A percentile compares a stretch with the other conserved stretches of the same genome.
phyloP scores from a whole-genome alignment of 1,284 basidiomycete genomes.

The Apiotrichum veenhuisii region DNA sequence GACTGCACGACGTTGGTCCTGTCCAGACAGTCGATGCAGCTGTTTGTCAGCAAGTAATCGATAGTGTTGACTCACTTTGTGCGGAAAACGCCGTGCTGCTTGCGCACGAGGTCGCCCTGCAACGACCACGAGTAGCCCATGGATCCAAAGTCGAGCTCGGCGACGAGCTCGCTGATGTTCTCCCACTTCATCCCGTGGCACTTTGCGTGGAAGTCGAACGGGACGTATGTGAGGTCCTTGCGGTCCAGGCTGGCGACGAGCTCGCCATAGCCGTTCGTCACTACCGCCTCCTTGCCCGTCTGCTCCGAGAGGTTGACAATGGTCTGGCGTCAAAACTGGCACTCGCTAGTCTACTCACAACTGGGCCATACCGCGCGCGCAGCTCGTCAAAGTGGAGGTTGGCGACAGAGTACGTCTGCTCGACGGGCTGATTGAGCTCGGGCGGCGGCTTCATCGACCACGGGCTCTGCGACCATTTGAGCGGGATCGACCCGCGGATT shows the following conservation, averaged over 20 bases:
- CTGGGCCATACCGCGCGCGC: constrained; percentile 67
- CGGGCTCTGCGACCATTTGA: constrained; percentile 74
- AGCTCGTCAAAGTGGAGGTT: constrained; percentile 71
- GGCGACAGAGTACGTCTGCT: constrained; percentile 68
- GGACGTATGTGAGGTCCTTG: constrained; percentile 62
- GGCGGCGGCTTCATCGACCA: constrained; percentile 84
- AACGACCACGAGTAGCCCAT: constrained; percentile 89
- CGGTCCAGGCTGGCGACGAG: constrained; percentile 59
- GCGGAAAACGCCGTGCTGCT: constrained; percentile 79
- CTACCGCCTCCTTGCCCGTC: constrained; percentile 75
- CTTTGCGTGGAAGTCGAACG: constrained; percentile 86
- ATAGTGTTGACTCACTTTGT: constrained; percentile 37
- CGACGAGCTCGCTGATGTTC: constrained; percentile 76
- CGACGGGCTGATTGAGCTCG: constrained; percentile 68
- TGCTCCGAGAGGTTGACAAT: constrained; percentile 87
- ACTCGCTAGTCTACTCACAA: constrained; percentile 53
- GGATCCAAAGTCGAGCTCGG: constrained; percentile 67
- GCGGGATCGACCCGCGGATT: constrained; percentile 82
- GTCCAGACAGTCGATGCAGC: constrained; percentile 88
- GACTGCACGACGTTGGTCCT: constrained; percentile 89
- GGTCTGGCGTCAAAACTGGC: constrained; percentile 54
- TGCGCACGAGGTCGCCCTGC: constrained; percentile 64
- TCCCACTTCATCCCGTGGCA: constrained; percentile 63
- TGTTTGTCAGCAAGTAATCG: constrained; percentile 50
- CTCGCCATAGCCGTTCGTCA: constrained; percentile 74